Evolutionary conservation across 257 asterid species (phyloP).

Genomic region (Nicotiana attenuata): DNA sequence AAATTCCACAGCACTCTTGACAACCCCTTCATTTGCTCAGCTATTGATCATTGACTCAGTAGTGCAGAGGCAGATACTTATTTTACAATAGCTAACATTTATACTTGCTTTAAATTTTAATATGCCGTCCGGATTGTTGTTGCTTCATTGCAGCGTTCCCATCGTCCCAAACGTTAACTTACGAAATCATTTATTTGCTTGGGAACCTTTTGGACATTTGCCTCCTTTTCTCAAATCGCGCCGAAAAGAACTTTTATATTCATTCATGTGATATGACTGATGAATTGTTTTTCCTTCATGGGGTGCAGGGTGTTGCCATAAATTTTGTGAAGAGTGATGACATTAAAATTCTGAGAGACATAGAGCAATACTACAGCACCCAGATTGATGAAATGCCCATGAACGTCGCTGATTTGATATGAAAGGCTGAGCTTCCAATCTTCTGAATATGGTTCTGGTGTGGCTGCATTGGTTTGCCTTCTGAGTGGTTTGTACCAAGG

Average conservation of each 20-base stretch:
- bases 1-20: not conserved
- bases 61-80: not conserved
- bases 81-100: not conserved
- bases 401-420: conserved; percentile 91
- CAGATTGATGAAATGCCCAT: conserved; percentile 98
- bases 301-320: conserved; percentile 91
- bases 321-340: conserved; percentile 91
- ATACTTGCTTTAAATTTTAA: not conserved
- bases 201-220: not conserved
- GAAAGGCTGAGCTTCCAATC: not conserved
- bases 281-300: not conserved
- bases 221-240: not conserved
- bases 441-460: not conserved
- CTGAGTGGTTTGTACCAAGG: not conserved
- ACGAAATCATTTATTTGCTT: not conserved
- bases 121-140: not conserved
- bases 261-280: not conserved
- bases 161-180: not conserved
- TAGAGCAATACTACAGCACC: conserved; percentile 93
- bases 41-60: not conserved
- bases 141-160: not conserved
- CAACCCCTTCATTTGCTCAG: not conserved
- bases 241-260: not conserved
- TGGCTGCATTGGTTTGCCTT: conserved; percentile 4
- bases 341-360: conserved; percentile 75